Percentiles rank a stretch among this genome's conserved stretches.
Conservation (phyloP, 2,329 filamentous ascomycete species). For the Fonsecaea pugnacius region DNA sequence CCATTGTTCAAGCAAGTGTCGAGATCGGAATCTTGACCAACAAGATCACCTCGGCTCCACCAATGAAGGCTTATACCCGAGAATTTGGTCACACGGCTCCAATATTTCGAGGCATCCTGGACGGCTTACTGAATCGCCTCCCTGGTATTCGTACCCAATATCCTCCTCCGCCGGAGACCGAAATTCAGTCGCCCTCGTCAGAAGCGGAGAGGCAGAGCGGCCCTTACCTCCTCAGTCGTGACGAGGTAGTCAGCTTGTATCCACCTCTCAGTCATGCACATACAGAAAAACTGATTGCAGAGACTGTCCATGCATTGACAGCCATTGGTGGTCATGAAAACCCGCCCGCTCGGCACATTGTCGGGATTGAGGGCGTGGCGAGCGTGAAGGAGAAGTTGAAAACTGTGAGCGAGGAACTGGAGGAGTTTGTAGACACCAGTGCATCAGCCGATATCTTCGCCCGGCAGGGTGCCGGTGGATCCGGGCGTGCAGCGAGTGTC, state of each 20-base stretch:
- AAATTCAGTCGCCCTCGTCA: conserved; percentile 34
- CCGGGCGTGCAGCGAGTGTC: conserved; percentile 21
- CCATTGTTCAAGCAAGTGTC: conserved; percentile 92
- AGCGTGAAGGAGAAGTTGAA: conserved; percentile 96
- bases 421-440: conserved; percentile 93
- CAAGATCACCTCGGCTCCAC: conserved; percentile 80
- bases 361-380: conserved; percentile 82
- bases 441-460: conserved; percentile 69
- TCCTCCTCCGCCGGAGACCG: conserved; percentile 37
- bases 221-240: conserved; percentile 32
- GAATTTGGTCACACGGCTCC: conserved; percentile 72
- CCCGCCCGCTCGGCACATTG: conserved; percentile 89
- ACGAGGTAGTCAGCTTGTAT: conserved; percentile 68
- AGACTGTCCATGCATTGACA: conserved; percentile 87
- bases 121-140: conserved; percentile 75
- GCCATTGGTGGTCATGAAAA: conserved; percentile 96
- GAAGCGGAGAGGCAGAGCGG: conserved; percentile 37
- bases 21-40: conserved; percentile 88
- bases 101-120: conserved; percentile 79
- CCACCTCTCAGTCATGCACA: conserved; percentile 71
- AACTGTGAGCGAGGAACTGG: conserved; percentile 92
- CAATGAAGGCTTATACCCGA: conserved; percentile 70
- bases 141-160: conserved; percentile 61
- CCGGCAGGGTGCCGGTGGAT: conserved; percentile 15
- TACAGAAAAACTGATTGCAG: conserved; percentile 75